These are phyloP conservation scores for Erodium moschatum DNA, from an alignment of 441 rosid species.

Conservation along the genomic window DNA sequence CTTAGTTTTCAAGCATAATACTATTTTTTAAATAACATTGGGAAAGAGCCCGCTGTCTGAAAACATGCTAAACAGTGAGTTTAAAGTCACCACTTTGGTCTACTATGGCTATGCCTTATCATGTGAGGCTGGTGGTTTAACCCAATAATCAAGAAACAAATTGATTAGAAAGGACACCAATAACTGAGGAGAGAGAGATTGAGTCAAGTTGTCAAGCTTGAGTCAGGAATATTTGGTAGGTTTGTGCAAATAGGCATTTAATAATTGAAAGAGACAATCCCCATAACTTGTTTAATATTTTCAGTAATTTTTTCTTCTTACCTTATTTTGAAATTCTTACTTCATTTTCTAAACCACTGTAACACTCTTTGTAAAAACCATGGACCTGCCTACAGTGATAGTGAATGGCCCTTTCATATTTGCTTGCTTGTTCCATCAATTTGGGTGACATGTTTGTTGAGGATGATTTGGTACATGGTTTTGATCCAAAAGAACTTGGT, in stretches of 20 bases:
- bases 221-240: constrained; percentile 9
- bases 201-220: constrained; percentile 3
- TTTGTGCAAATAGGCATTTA: constrained; percentile 1
- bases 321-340: background rate
- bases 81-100: background rate
- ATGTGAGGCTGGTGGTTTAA: constrained; percentile 7
- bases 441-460: background rate
- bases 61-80: background rate
- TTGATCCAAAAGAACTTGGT: no score
- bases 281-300: background rate
- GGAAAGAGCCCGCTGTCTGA: background rate
- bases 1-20: background rate
- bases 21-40: background rate
- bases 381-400: background rate
- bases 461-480: background rate
- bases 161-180: constrained; percentile 1
- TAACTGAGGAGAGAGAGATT: constrained; percentile 10
- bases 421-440: background rate
- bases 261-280: constrained; percentile 7
- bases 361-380: background rate
- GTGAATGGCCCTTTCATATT: background rate
- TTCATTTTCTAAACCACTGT: background rate
- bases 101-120: background rate
- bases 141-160: constrained; percentile 2
- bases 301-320: background rate